Percentiles rank a stretch among this genome's conserved stretches.
Conservation (phyloP, 768 basidiomycete species). For the Lactarius sp. region DNA sequence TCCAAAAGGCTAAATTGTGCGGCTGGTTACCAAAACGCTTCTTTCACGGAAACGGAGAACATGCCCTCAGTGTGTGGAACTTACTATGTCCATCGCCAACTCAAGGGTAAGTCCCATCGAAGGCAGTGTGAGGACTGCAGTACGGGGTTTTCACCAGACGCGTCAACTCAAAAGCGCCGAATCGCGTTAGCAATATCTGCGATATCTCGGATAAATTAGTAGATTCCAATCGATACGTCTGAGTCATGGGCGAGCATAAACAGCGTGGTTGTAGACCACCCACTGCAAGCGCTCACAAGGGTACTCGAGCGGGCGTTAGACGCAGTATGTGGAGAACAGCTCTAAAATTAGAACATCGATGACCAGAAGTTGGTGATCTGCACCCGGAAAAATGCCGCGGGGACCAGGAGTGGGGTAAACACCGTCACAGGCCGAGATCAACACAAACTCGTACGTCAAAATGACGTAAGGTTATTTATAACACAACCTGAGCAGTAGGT, state of each 20-base stretch:
- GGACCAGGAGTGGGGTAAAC: neutral
- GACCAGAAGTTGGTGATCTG: neutral
- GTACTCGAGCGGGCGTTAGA: neutral
- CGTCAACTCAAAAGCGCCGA: constrained; percentile 3
- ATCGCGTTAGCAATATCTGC: constrained; percentile 12
- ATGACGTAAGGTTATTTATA: constrained; percentile 16
- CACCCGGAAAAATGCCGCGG: neutral
- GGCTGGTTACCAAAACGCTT: neutral
- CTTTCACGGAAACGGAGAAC: constrained; percentile 1
- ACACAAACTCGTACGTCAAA: too few species aligned
- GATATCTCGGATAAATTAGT: constrained; percentile 7
- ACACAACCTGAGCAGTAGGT: neutral
- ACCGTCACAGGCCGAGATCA: neutral
- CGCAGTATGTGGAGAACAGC: neutral
- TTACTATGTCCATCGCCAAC: neutral
- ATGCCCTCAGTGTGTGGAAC: neutral
- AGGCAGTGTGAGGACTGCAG: neutral
- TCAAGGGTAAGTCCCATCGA: neutral
- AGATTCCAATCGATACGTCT: neutral
- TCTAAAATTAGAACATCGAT: constrained; percentile 4
- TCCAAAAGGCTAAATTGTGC: constrained; percentile 9
- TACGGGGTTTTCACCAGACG: constrained; percentile 12
- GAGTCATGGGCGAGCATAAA: neutral
- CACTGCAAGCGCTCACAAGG: neutral
- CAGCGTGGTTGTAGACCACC: neutral